Evolutionary conservation across 2,329 filamentous ascomycete genomes (phyloP).

Genomic region (Orbilia brochopaga): DNA sequence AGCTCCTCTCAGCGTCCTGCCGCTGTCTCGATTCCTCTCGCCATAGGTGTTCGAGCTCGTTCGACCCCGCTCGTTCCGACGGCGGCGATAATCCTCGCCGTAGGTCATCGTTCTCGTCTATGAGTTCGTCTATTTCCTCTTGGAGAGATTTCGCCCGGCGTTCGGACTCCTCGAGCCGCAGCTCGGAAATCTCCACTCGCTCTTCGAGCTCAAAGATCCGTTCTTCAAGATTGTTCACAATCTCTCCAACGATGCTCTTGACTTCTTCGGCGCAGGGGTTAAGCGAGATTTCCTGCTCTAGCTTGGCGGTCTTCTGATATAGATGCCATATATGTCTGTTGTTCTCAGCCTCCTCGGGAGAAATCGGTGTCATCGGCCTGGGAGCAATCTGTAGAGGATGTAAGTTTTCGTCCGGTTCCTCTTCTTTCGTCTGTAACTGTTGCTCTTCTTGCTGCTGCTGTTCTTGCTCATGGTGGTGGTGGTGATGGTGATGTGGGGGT

Average conservation of each 20-base stretch:
- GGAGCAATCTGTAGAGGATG: constrained; percentile 14
- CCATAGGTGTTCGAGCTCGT: constrained; percentile 23
- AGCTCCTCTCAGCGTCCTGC: constrained; percentile 26
- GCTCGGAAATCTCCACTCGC: constrained; percentile 20
- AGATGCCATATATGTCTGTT: constrained; percentile 50
- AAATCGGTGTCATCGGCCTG: constrained; percentile 36
- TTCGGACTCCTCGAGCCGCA: constrained; percentile 45
- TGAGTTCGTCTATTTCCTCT: constrained; percentile 40
- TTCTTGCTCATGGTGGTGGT: background rate
- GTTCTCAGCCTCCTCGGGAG: constrained; percentile 40
- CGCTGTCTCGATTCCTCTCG: constrained; percentile 33
- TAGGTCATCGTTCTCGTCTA: constrained; percentile 38
- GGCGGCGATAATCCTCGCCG: constrained; percentile 21
- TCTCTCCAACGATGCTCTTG: constrained; percentile 25
- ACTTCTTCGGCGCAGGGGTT: constrained; percentile 39
- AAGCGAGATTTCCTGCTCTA: constrained; percentile 46
- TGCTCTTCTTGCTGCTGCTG: constrained; percentile 10
- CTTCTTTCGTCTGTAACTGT: constrained; percentile 10
- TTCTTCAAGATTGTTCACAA: constrained; percentile 36
- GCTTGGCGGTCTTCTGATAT: constrained; percentile 47
- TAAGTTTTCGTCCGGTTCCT: constrained; percentile 33
- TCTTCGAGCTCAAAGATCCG: constrained; percentile 39
- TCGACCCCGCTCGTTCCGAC: constrained; percentile 18
- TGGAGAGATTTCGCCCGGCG: constrained; percentile 30
- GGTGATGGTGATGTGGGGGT: background rate